Evolutionary conservation across 1,284 basidiomycete species (phyloP).

Genomic region (Microbotryum intermedium): DNA sequence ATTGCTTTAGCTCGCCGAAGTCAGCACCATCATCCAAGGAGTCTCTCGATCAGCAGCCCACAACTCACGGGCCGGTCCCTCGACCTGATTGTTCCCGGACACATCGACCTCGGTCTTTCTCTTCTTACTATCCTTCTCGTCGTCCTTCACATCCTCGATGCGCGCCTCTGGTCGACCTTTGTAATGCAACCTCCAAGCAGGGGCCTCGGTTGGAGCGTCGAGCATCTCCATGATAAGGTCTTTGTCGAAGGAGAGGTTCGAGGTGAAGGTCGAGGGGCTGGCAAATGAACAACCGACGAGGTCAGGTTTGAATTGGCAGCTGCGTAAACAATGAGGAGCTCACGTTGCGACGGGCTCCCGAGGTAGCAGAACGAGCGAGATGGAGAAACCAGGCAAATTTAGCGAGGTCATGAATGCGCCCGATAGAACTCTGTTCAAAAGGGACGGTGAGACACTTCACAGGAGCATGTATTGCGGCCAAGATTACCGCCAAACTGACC

Average conservation of each 20-base stretch:
- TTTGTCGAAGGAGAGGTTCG: constrained; percentile 16
- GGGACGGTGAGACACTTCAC: constrained; percentile 14
- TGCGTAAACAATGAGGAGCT: constrained; percentile 27
- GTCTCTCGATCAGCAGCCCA: neutral
- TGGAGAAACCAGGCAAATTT: constrained; percentile 89
- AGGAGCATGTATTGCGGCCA: neutral
- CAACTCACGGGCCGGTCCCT: constrained; percentile 22
- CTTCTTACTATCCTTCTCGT: constrained; percentile 22
- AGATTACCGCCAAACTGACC: constrained; percentile 34
- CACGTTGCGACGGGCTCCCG: constrained; percentile 32
- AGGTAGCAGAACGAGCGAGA: constrained; percentile 76
- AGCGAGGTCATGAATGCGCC: constrained; percentile 62
- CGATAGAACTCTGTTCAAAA: constrained; percentile 33
- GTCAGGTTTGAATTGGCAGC: constrained; percentile 14
- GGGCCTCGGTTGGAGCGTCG: constrained; percentile 62
- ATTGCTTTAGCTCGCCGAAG: neutral
- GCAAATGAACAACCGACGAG: constrained; percentile 14
- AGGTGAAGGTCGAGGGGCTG: neutral
- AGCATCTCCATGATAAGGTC: constrained; percentile 62
- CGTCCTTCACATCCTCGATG: constrained; percentile 25
- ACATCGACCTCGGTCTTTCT: neutral
- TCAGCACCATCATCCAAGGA: neutral
- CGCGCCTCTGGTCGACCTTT: constrained; percentile 24
- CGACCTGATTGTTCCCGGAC: constrained; percentile 12
- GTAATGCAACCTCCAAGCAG: constrained; percentile 58